These are phyloP conservation scores for Colletotrichum tropicicola DNA, from an alignment of 2,329 filamentous ascomycete genomes.

Conservation along the genomic window DNA sequence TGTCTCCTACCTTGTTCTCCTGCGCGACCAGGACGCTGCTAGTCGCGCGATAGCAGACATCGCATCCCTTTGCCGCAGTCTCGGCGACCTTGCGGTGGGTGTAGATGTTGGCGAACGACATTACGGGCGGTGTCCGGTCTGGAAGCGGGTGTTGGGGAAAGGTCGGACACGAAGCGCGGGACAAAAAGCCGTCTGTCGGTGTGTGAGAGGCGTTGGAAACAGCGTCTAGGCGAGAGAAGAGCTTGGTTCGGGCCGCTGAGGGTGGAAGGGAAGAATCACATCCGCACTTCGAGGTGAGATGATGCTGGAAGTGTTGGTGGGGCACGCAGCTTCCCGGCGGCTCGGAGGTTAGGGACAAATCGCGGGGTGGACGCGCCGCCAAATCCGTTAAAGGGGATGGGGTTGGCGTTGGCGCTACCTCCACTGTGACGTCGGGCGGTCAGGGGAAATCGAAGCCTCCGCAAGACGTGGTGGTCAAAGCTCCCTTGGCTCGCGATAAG, in stretches of 20 bases:
- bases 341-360: neutral
- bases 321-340: too few species aligned
- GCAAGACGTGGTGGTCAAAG: constrained; percentile 4
- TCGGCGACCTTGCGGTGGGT: constrained; percentile 89
- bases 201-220: neutral
- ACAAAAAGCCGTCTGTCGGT: too few species aligned
- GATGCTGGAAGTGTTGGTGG: too few species aligned
- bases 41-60: constrained; percentile 90
- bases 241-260: too few species aligned
- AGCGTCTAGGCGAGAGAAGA: neutral
- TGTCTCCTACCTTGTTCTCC: constrained; percentile 78
- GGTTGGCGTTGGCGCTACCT: constrained; percentile 8
- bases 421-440: constrained; percentile 27
- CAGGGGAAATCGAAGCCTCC: neutral
- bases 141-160: neutral
- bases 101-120: constrained; percentile 80
- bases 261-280: too few species aligned
- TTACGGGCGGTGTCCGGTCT: constrained; percentile 33
- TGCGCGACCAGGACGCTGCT: constrained; percentile 88
- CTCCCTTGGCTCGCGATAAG: constrained; percentile 19
- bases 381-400: neutral
- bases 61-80: constrained; percentile 82
- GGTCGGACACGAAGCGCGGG: neutral
- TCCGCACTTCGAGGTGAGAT: too few species aligned
- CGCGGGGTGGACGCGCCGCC: constrained; percentile 11